Conservation (phyloP, 306 rosid species). For the Prunus mume region DNA sequence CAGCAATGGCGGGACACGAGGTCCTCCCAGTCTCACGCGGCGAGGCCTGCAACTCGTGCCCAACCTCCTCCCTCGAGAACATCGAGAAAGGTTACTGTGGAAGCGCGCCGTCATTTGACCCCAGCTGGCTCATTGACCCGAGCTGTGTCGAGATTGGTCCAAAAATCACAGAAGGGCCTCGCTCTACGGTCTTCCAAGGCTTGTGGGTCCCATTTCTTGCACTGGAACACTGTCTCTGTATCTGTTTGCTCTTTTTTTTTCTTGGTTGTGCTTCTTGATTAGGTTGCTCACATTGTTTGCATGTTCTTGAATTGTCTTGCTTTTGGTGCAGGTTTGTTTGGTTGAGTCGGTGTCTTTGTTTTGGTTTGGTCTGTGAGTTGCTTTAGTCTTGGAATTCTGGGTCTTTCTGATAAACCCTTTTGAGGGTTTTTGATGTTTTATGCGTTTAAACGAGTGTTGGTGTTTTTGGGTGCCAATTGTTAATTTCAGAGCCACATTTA, state of each 20-base stretch:
- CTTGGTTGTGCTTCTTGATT: conserved; percentile 5
- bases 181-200: conserved; percentile 47
- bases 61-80: background rate
- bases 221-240: background rate
- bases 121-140: conserved; percentile 33
- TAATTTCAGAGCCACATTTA: background rate
- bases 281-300: conserved; percentile 29
- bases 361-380: background rate
- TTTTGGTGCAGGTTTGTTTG: background rate
- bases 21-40: conserved; percentile 3
- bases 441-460: background rate
- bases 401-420: conserved; percentile 14
- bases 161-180: conserved; percentile 35
- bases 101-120: conserved; percentile 20
- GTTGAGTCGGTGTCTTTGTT: background rate
- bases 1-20: conserved; percentile 31
- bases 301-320: conserved; percentile 17
- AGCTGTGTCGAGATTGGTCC: conserved; percentile 22
- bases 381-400: background rate
- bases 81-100: background rate
- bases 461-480: background rate
- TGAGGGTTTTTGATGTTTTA: conserved; percentile 2
- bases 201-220: conserved; percentile 32
- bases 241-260: background rate
- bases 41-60: conserved; percentile 3